Base-by-base conservation (phyloP, 2,329 filamentous ascomycete genomes). In the Zalaria sp. region DNA sequence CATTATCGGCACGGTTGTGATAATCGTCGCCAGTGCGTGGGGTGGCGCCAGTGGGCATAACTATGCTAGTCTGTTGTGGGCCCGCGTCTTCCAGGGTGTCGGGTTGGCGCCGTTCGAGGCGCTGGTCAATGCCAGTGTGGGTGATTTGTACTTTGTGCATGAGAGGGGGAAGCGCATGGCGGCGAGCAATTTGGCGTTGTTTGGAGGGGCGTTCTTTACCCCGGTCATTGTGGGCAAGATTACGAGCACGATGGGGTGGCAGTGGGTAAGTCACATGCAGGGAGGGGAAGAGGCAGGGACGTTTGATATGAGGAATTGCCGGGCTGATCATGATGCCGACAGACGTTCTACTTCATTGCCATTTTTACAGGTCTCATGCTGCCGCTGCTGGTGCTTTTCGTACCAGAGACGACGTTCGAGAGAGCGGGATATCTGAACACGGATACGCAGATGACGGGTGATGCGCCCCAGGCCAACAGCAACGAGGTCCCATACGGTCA, bases 211-310 rank as follows among this genome's bases (percentile, higher is more conserved):
- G 1, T 83, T 83, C 56, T 70, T 83, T 49, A 94, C 89, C 0
- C 89, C 89, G 0, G 85, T 95, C n/a, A 64, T 94, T 25, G 87
- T 88, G 1, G 88, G 88, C 31, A 87, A 86, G 61, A 88, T 94
- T 52, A 86, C 86, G 3, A 64, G 75, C 38, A 67, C 69, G 0
- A 69, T 93, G 39, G 77, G 79, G n/a, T 93, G 86, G 81, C 65
- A 75, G 57, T 94, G 86, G 87, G 18, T 18, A 18, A 18, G 18
- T 18, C 18, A 18, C 18, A 18, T 18, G 18, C 18, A 18, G 18
- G 18, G 18, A 18, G 18, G 18, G 18, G 18, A 18, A 18, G 18
- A 18, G 18, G 18, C 18, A 18, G 18, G 18, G 18, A 18, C 2
- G 18, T 18, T 18, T 18, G 18, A 2, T 18, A 18, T 18, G 18